Percentiles rank a stretch among this genome's conserved stretches.
These are phyloP conservation scores for Patellifolia procumbens DNA, from an alignment of 179 eudicot species.

Conservation along the genomic window DNA sequence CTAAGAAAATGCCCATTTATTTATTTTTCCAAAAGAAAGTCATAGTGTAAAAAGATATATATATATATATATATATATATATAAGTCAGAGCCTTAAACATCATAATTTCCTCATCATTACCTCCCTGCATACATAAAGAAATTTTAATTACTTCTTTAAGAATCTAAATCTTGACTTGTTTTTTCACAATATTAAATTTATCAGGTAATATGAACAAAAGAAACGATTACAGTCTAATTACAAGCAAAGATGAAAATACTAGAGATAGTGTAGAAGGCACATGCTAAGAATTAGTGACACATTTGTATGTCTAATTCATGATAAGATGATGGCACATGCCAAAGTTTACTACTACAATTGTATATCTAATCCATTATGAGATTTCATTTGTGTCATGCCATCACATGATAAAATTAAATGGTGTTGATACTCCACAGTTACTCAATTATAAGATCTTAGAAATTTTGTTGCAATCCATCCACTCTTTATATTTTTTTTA, in stretches of 20 bases:
- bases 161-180: no score
- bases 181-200: no score
- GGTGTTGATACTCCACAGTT: neutral
- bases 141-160: no score
- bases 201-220: no score
- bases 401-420: slow-evolving; percentile 10
- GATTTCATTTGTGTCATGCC: neutral
- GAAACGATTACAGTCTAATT: no score
- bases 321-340: slow-evolving; percentile 11
- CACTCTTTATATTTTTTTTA: no score
- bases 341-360: neutral
- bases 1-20: no score
- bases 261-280: slow-evolving; percentile 8
- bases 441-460: slow-evolving; percentile 12
- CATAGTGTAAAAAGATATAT: no score
- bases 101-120: no score
- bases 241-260: slow-evolving; percentile 6
- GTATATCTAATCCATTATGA: neutral
- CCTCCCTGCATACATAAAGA: no score
- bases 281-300: slow-evolving; percentile 13
- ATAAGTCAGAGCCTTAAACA: neutral
- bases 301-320: neutral
- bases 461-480: slow-evolving; percentile 16
- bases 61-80: neutral
- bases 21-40: no score